phyloP scores from a whole-genome alignment of 208 protist species.

The Borovskyia barvae region DNA sequence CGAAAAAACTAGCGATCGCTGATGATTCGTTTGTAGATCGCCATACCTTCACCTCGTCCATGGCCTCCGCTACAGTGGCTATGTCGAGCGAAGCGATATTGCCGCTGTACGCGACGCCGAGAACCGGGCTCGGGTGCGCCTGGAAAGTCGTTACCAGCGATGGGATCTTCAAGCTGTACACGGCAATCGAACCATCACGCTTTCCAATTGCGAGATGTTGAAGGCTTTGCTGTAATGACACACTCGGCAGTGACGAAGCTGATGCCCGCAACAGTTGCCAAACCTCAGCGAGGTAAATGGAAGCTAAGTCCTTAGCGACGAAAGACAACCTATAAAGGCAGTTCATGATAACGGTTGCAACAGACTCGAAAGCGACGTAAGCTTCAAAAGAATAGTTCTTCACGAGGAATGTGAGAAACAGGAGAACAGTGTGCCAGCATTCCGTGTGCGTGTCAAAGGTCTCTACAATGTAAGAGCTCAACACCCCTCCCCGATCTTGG shows the following conservation, averaged over 20 bases:
- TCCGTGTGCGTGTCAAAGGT: conserved; percentile 15
- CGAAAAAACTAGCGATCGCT: conserved; percentile 40
- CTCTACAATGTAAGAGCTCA: conserved; percentile 14
- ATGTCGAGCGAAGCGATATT: conserved; percentile 68
- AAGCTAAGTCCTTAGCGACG: conserved; percentile 25
- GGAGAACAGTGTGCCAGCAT: conserved; percentile 24
- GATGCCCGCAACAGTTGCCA: conserved; percentile 44
- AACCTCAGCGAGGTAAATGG: conserved; percentile 36
- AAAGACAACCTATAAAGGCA: conserved; percentile 5
- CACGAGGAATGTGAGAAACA: conserved; percentile 34
- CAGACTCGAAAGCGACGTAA: conserved; percentile 17
- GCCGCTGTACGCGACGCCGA: conserved; percentile 75
- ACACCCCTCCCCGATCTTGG: conserved; percentile 26
- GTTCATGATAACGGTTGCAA: conserved; percentile 18
- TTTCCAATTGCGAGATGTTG: conserved; percentile 70
- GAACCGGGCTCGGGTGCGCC: conserved; percentile 45
- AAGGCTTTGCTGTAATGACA: conserved; percentile 69
- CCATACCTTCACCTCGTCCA: conserved; percentile 71
- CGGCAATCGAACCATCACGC: conserved; percentile 52
- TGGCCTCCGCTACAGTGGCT: conserved; percentile 60
- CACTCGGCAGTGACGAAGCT: conserved; percentile 51
- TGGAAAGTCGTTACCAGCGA: conserved; percentile 55
- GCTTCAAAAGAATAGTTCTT: conserved; percentile 28
- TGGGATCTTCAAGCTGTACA: conserved; percentile 69
- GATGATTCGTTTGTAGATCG: conserved; percentile 29